These are phyloP conservation scores for Blepharisma undulans DNA, from an alignment of 169 alveolate genomes.

Conservation along the genomic window DNA sequence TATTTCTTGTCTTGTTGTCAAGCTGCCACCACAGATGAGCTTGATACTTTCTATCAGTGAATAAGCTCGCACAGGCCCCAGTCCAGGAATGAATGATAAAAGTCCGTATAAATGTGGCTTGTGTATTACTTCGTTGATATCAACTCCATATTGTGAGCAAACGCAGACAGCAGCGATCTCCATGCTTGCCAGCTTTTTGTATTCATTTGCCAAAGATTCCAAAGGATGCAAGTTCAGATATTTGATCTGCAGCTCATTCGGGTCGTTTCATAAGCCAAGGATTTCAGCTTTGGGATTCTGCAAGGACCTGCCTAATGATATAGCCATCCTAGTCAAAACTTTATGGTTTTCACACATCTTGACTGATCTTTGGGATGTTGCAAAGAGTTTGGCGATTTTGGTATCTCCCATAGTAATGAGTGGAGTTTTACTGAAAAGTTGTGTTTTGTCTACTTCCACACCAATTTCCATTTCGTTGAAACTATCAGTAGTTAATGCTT, in stretches of 20 bases:
- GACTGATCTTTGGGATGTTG: constrained; percentile 64
- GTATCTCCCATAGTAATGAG: constrained; percentile 55
- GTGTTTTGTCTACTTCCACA: background rate
- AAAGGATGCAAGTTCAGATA: constrained; percentile 47
- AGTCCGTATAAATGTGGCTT: constrained; percentile 71
- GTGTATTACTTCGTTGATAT: constrained; percentile 67
- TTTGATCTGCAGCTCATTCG: constrained; percentile 44
- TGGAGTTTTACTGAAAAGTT: constrained; percentile 29
- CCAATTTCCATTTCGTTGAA: background rate
- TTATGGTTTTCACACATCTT: constrained; percentile 46
- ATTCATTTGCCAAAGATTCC: constrained; percentile 31
- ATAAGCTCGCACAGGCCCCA: constrained; percentile 85
- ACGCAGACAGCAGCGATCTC: constrained; percentile 63
- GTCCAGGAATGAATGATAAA: constrained; percentile 77
- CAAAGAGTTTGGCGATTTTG: constrained; percentile 69
- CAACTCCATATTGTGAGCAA: constrained; percentile 75
- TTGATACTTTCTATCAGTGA: constrained; percentile 37
- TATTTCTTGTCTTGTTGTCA: background rate
- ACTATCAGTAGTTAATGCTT: background rate
- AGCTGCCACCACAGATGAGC: background rate
- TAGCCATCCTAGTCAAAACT: constrained; percentile 58
- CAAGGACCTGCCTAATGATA: constrained; percentile 80
- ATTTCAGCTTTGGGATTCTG: constrained; percentile 84
- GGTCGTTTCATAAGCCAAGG: constrained; percentile 76
- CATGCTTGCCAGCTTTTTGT: constrained; percentile 28